Conservation (phyloP, 176 grass and related monocot genomes). For the Urochloa ruziziensis region DNA sequence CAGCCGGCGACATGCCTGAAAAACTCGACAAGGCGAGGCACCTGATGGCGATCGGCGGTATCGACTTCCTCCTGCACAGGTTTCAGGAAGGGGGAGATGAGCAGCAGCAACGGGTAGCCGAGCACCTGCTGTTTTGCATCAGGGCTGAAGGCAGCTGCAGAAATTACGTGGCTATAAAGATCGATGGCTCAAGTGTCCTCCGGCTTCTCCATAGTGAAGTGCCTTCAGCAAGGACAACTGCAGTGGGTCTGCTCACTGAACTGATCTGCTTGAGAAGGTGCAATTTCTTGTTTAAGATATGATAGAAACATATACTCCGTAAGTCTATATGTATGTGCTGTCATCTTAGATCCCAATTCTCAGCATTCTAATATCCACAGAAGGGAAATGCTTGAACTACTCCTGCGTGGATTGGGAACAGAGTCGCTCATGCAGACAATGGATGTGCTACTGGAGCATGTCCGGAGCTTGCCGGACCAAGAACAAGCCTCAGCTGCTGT, state of each 20-base stretch:
- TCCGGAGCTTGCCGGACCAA: constrained; percentile 32
- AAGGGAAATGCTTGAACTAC: constrained; percentile 28
- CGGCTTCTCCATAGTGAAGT: constrained; percentile 40
- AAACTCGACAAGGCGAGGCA: constrained; percentile 43
- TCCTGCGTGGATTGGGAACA: constrained; percentile 30
- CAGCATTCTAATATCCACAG: background rate
- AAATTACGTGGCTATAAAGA: constrained; percentile 44
- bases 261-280: constrained; percentile 50
- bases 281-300: background rate
- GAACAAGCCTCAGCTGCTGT: constrained; percentile 41
- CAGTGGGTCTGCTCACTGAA: constrained; percentile 42
- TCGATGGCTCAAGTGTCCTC: constrained; percentile 22
- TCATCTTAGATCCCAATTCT: background rate
- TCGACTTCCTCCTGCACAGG: constrained; percentile 45
- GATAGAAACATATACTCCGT: background rate
- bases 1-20: constrained; percentile 21
- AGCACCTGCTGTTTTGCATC: constrained; percentile 50
- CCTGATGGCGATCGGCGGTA: constrained; percentile 48
- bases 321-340: background rate
- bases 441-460: constrained; percentile 41
- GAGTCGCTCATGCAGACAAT: constrained; percentile 21
- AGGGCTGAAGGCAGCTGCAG: constrained; percentile 51
- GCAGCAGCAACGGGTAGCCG: constrained; percentile 23
- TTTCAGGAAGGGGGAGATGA: constrained; percentile 31
- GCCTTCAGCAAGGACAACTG: constrained; percentile 13